Base-by-base conservation (phyloP, 164 flowering plant species). In the Tetracentron sinense region DNA sequence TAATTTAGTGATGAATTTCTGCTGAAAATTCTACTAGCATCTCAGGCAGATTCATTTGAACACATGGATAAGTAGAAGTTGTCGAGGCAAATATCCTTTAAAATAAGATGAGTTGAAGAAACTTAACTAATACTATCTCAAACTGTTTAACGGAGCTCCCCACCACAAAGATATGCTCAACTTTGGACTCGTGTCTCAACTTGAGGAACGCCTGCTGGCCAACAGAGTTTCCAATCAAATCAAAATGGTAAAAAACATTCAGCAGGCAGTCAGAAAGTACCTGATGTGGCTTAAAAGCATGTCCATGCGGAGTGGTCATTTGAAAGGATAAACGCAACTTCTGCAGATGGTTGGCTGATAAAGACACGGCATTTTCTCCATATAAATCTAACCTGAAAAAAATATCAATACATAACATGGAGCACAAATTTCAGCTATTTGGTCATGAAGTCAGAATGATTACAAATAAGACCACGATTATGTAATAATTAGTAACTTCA, bases 311-410 rank as follows among this genome's bases (percentile, higher is more conserved):
- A 63, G 90, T 81, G 38, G 82, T 63, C 72, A 95, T 72, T 28
- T 77, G 79, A 66, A 95, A 92, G 57, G 89, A 81, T 25, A 95
- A 63, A 8, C 85, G 85, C 79, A 95, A 71, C 82, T 92, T 92
- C 72, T 95, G 99, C 25, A 95, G 92, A 74, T 95, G 97, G 64
- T 88, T 88, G 52, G 99, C 97, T 55, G 92, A 83, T 52, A 95
- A 70, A 31, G 97, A 75, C 47, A 89, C 73, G 30, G 58, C 66
- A 72, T 64, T 75, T 58, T 84, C 75, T 58, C 78, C 83, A 58
- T 79, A 75, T 61, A 94, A 73, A 69, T 83, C 85, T 31, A 95
- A 70, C 82, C 97, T 91, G 74, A 50, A 64, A 3, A 61, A 31
- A 64, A n/a, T n/a, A n/a, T n/a, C n/a, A n/a, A n/a, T n/a, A n/a